Conservation (phyloP, 2,329 filamentous ascomycete genomes). For the Gremmenia infestans region DNA sequence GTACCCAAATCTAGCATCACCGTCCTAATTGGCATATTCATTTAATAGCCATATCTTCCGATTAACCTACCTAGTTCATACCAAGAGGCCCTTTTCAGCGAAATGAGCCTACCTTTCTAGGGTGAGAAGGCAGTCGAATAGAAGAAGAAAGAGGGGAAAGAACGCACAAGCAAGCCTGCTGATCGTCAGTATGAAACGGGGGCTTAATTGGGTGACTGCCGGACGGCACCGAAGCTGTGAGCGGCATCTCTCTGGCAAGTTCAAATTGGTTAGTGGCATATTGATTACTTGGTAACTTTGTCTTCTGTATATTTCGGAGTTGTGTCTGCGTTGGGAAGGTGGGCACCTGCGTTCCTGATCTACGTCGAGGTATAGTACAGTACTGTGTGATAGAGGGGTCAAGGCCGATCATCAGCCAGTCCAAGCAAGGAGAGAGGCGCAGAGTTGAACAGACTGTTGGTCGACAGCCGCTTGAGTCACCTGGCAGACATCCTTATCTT, state of each 20-base stretch:
- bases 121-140: constrained; percentile 2
- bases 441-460: no score
- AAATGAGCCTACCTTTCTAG: constrained; percentile 15
- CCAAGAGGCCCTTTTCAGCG: constrained; percentile 6
- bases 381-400: background rate
- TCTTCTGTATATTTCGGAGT: constrained; percentile 3
- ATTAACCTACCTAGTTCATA: constrained; percentile 4
- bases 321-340: constrained; percentile 12
- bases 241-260: background rate
- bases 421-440: background rate
- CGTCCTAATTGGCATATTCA: constrained; percentile 7
- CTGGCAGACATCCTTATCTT: background rate
- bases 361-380: background rate
- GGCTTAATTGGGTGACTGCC: constrained; percentile 6
- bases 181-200: constrained; percentile 12
- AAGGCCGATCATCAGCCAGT: background rate
- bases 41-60: constrained; percentile 1
- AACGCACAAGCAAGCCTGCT: constrained; percentile 2
- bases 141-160: background rate
- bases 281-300: background rate
- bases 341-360: constrained; percentile 1
- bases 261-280: no score
- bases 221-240: background rate
- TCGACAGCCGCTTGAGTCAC: background rate
- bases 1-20: background rate